Conservation (phyloP, 2,329 filamentous ascomycete species). For the Fusarium sp. region DNA sequence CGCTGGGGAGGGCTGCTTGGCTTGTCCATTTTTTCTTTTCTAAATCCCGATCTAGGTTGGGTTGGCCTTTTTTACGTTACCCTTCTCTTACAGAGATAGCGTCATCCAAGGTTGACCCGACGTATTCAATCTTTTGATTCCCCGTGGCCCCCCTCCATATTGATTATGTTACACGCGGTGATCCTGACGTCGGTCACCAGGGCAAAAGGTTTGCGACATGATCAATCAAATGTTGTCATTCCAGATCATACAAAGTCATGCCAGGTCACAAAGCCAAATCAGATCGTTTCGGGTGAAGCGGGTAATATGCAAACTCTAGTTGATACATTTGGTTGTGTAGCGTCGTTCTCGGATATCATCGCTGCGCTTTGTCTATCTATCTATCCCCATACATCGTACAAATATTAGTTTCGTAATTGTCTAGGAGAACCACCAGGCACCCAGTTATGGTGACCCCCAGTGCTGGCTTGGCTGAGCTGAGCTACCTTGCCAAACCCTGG, state of each 20-base stretch:
- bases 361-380: slow-evolving; percentile 35
- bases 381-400: slow-evolving; percentile 36
- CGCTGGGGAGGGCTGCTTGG: slow-evolving; percentile 10
- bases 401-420: slow-evolving; percentile 33
- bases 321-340: slow-evolving; percentile 5
- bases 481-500: slow-evolving; percentile 25
- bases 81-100: slow-evolving; percentile 37
- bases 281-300: slow-evolving; percentile 2
- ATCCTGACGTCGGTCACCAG: slow-evolving; percentile 38
- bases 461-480: slow-evolving; percentile 22
- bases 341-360: slow-evolving; percentile 9
- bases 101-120: slow-evolving; percentile 34
- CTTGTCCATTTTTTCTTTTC: slow-evolving; percentile 8
- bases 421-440: slow-evolving; percentile 8
- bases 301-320: slow-evolving; percentile 16
- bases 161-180: slow-evolving; percentile 26
- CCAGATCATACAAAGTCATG: slow-evolving; percentile 13
- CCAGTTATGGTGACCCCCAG: slow-evolving; percentile 13
- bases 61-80: no score
- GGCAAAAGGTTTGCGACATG: slow-evolving; percentile 10
- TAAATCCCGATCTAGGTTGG: slow-evolving; percentile 13
- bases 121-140: slow-evolving; percentile 19
- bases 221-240: slow-evolving; percentile 26
- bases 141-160: slow-evolving; percentile 14
- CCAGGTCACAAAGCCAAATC: slow-evolving; percentile 3